Evolutionary conservation across 805 yeast genomes (phyloP), one percentile per base, ranked within the genome.

Genomic region (Alloascoidea hylecoeti): DNA sequence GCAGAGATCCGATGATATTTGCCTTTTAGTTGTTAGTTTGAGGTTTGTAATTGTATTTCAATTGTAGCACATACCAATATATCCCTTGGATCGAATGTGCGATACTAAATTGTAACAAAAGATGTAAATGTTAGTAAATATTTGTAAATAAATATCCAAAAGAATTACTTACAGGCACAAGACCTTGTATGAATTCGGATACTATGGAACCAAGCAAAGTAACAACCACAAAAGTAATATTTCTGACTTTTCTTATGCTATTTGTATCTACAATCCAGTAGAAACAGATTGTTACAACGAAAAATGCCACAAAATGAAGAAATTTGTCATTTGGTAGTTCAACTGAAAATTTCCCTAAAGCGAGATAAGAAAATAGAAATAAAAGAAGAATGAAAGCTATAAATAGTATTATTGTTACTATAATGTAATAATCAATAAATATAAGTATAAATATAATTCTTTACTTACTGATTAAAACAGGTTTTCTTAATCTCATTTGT

Each of bases 261-360:
- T 58, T 43, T 5, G 58, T 43, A 39, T 62, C 68, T 4, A 62
- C 41, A 16, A 59, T 47, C 68, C 68, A 62, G 52, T 63, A 62
- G 41, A 63, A 58, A n/a, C 48, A 42, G 16, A 56, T 39, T 5
- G 63, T 52, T 15, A 62, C 44, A 16, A 56, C 35, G 37, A 63
- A 58, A 42, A 62, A 62, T 16, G 57, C 51, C 4, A 44, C 39
- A 18, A 53, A 53, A 36, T 63, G 68, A 18, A 57, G 44, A 4
- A 46, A 41, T 43, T 62, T 63, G 44, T 63, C 49, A 56, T 53
- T 42, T 49, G 49, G 17, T 66, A 74, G 28, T 60, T 50, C 5
- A 53, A 53, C 30, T 48, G 30, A n/a, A n/a, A n/a, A n/a, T n/a
- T 52, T 38, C 39, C 48, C 42, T 4, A 49, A 41, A 12, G 55